Evolutionary conservation across 2,329 filamentous ascomycete species (phyloP).

Genomic region (Hypoxylon sp.): DNA sequence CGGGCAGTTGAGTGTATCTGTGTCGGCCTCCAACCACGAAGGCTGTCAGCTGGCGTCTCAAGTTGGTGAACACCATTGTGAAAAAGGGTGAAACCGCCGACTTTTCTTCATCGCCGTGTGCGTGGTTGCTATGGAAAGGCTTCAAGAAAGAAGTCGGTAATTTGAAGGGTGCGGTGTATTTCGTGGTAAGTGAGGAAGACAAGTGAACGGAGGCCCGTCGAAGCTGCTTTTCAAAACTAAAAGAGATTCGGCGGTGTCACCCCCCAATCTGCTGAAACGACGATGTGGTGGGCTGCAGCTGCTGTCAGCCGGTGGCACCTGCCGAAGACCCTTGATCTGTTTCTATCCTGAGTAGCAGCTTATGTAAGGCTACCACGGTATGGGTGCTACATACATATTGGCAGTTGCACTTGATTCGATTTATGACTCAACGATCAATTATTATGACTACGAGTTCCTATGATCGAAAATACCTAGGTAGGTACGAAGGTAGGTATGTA

Average conservation of each 20-base stretch:
- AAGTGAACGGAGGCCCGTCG: neutral
- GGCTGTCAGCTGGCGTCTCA: constrained; percentile 40
- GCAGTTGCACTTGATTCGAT: neutral
- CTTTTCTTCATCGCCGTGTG: constrained; percentile 38
- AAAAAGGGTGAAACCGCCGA: constrained; percentile 25
- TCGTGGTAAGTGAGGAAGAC: neutral
- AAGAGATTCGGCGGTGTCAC: constrained; percentile 4
- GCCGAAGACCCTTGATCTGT: too few species aligned
- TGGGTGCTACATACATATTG: neutral
- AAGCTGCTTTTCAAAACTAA: constrained; percentile 2
- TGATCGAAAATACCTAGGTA: neutral
- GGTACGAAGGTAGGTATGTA: too few species aligned
- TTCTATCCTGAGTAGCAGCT: neutral
- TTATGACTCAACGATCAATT: neutral
- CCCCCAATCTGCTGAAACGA: constrained; percentile 14
- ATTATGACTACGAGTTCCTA: too few species aligned
- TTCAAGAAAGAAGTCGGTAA: neutral
- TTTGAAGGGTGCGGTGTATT: neutral
- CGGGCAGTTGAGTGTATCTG: constrained; percentile 47
- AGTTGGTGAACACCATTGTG: constrained; percentile 47
- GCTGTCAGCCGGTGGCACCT: constrained; percentile 14
- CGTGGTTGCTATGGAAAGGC: neutral
- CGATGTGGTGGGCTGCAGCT: constrained; percentile 11
- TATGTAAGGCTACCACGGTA: neutral
- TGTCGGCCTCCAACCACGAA: constrained; percentile 36